Evolutionary conservation across 2,329 filamentous ascomycete genomes (phyloP).

Genomic region (Trichoderma cornu-damae): DNA sequence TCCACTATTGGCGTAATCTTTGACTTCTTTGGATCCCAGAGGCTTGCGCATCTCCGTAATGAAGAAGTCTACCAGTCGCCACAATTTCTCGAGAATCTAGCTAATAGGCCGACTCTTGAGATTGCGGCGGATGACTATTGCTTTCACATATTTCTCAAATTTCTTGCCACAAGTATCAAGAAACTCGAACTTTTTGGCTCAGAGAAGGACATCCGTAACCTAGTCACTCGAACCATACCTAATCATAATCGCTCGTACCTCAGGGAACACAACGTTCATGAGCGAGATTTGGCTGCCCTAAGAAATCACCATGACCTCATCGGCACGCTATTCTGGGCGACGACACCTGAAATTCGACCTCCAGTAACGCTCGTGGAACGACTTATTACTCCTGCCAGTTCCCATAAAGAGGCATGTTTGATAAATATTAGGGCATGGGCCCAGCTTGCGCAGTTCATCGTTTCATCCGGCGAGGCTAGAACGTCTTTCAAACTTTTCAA

Average conservation of each 20-base stretch:
- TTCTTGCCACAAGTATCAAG: conserved; percentile 53
- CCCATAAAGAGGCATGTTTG: conserved; percentile 61
- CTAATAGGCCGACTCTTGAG: conserved; percentile 40
- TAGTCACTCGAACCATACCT: conserved; percentile 57
- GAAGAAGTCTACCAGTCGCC: conserved; percentile 60
- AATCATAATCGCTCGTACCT: conserved; percentile 61
- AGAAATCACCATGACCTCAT: conserved; percentile 66
- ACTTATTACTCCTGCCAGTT: conserved; percentile 53
- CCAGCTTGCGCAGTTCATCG: conserved; percentile 55
- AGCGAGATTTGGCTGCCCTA: conserved; percentile 58
- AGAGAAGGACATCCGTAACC: conserved; percentile 54
- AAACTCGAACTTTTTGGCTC: conserved; percentile 45
- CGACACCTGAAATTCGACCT: conserved; percentile 51
- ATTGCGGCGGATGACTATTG: conserved; percentile 54
- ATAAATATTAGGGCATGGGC: conserved; percentile 61
- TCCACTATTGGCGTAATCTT: conserved; percentile 57
- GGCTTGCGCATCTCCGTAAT: conserved; percentile 58
- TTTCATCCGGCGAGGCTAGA: conserved; percentile 43
- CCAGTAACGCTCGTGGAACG: conserved; percentile 51
- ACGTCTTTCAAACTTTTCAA: conserved; percentile 44
- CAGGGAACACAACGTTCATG: conserved; percentile 56
- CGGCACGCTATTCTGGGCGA: conserved; percentile 61
- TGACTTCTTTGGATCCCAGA: conserved; percentile 61
- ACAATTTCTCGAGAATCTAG: conserved; percentile 54
- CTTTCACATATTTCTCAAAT: conserved; percentile 64